Conservation (phyloP, 2,329 filamentous ascomycete genomes). For the Tolypocladium ophioglossoides region DNA sequence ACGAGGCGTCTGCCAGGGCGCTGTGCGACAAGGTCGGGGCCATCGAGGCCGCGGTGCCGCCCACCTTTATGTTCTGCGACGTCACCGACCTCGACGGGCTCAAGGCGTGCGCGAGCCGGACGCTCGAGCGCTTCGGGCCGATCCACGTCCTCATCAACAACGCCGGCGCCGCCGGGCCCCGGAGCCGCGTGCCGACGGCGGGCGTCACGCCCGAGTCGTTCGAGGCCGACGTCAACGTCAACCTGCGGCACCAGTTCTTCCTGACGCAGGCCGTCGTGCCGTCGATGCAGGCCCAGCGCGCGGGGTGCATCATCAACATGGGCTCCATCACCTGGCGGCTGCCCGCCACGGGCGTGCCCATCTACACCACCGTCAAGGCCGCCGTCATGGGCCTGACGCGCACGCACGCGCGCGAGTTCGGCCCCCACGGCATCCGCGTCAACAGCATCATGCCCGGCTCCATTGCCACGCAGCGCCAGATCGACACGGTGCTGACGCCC, state of each 20-base stretch:
- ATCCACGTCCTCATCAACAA: slow-evolving; percentile 82
- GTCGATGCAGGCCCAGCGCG: slow-evolving; percentile 33
- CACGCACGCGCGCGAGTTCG: slow-evolving; percentile 42
- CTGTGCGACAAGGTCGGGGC: slow-evolving; percentile 15
- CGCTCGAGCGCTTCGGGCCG: slow-evolving; percentile 14
- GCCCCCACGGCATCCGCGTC: slow-evolving; percentile 33
- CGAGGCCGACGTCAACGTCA: slow-evolving; percentile 31
- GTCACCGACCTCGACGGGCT: slow-evolving; percentile 25
- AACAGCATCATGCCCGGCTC: slow-evolving; percentile 40
- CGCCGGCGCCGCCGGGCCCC: slow-evolving; percentile 39
- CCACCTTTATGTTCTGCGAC: slow-evolving; percentile 31
- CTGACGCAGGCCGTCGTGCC: slow-evolving; percentile 61
- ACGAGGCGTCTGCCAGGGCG: slow-evolving; percentile 16
- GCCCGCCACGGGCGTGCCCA: slow-evolving; percentile 30
- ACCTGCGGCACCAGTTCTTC: slow-evolving; percentile 43
- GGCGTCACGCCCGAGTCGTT: slow-evolving; percentile 29
- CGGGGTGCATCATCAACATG: slow-evolving; percentile 45
- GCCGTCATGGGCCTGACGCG: slow-evolving; percentile 45
- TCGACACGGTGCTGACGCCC: slow-evolving; percentile 29
- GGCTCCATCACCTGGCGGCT: slow-evolving; percentile 38
- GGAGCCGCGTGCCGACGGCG: slow-evolving; percentile 16
- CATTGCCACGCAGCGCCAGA: slow-evolving; percentile 34
- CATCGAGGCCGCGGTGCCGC: slow-evolving; percentile 9
- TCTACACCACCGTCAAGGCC: slow-evolving; percentile 42
- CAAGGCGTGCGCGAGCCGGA: slow-evolving; percentile 20